Evolutionary conservation across 179 eudicot genomes (phyloP).

Genomic region (Amaranthus tricolor): DNA sequence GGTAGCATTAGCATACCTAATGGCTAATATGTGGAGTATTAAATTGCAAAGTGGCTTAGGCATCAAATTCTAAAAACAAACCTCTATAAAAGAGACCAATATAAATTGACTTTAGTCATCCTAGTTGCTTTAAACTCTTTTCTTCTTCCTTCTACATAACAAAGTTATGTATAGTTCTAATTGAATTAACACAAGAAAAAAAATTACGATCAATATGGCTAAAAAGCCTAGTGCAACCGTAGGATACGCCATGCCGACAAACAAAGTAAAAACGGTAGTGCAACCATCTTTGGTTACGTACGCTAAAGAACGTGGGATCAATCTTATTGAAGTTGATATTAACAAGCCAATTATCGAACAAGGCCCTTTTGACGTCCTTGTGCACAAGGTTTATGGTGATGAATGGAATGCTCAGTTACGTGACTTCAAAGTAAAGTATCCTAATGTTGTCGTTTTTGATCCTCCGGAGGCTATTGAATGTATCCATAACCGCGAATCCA

Average conservation of each 20-base stretch:
- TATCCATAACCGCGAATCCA: conserved; percentile 51
- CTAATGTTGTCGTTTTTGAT: conserved; percentile 42
- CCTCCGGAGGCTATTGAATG: conserved; percentile 39
- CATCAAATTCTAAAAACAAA: background rate
- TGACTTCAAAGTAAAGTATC: conserved; percentile 31
- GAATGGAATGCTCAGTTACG: conserved; percentile 48
- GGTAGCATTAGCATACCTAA: too few species aligned
- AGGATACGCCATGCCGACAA: conserved; percentile 58
- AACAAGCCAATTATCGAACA: conserved; percentile 40
- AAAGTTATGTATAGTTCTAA: background rate
- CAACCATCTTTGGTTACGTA: conserved; percentile 38
- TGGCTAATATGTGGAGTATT: too few species aligned
- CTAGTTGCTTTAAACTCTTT: background rate
- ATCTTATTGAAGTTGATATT: conserved; percentile 41
- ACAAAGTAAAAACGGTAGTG: conserved; percentile 49
- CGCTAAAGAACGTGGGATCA: conserved; percentile 44
- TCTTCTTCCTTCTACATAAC: background rate
- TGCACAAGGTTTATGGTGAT: conserved; percentile 48
- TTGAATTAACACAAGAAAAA: background rate
- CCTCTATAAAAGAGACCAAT: background rate
- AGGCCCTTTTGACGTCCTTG: conserved; percentile 49
- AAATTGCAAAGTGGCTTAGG: too few species aligned
- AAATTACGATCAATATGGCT: background rate
- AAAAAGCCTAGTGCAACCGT: conserved; percentile 16
- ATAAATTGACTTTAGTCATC: background rate